Evolutionary conservation across 129 eudicot genomes (phyloP), one percentile per base, ranked within the genome.

Genomic region (Flaveria robusta): DNA sequence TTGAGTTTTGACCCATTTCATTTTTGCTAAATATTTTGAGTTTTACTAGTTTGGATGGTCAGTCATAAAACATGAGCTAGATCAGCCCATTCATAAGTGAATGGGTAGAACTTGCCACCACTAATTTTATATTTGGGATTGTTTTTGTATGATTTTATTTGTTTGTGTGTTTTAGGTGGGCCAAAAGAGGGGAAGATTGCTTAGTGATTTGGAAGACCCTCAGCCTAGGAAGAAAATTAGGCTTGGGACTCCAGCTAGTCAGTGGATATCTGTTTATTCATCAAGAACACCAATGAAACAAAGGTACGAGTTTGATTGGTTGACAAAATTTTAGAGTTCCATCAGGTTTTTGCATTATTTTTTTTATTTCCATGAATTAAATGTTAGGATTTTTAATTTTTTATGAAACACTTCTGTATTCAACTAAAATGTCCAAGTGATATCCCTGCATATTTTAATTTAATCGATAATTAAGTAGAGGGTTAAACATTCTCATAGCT

Each of bases 271-370:
- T 13, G 86, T 92, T 15, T 92, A 92, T 75, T 83, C 87, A 51
- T 86, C 97, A 60, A 83, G 96, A 63, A 72, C 82, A 70, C 89
- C 97, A 71, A 92, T 92, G 96, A 92, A 92, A 41, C 97, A 92
- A 75, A 84, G 97, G 97, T 87, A 82, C 26, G 11, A n/a, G 13
- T 63, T 27, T 15, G 20, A 63, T 29, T 63, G 23, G 20, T 63
- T 63, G 68, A 14, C 45, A 31, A 15, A 27, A 6, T 6, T 63
- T 7, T 63, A 2, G 45, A 31, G 12, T 31, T 29, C 29, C 31
- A 23, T 63, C 45, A 7, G 9, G 15, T 29, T 29, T 20, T 14
- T 24, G 26, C 26, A 22, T 19, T 41, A 54, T 11, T 22, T 19
- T 20, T 26, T 20, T 7, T 14, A 1, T 62, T 10, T 62, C 41